Evolutionary conservation across 768 basidiomycete species (phyloP).

Genomic region (Cystobasidium onofrii): DNA sequence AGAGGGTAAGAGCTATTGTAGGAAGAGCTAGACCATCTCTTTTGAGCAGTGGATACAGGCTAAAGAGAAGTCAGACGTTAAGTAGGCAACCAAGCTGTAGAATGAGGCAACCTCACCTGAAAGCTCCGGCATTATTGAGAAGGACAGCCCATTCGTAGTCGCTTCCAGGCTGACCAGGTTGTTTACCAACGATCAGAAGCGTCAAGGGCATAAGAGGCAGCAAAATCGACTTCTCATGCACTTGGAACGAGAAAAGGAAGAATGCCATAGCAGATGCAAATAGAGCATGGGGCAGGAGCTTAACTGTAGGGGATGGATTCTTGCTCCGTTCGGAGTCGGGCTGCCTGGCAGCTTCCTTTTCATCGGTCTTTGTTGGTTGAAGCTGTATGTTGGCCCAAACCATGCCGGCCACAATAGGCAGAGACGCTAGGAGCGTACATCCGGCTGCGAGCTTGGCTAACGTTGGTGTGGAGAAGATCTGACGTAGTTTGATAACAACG

Average conservation of each 20-base stretch:
- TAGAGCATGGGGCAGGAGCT: constrained; percentile 69
- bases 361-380: background rate
- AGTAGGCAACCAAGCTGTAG: background rate
- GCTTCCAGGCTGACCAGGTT: constrained; percentile 48
- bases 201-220: constrained; percentile 77
- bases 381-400: constrained; percentile 40
- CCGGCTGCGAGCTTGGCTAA: constrained; percentile 55
- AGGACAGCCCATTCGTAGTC: constrained; percentile 64
- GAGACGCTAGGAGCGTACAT: constrained; percentile 63
- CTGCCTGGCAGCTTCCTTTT: constrained; percentile 28
- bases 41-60: constrained; percentile 86
- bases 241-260: constrained; percentile 93
- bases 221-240: constrained; percentile 87
- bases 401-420: constrained; percentile 46
- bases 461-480: constrained; percentile 49
- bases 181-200: constrained; percentile 55
- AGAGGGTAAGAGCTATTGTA: constrained; percentile 58
- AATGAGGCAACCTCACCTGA: constrained; percentile 57
- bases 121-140: constrained; percentile 73
- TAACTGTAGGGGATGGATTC: constrained; percentile 51
- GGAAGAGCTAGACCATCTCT: constrained; percentile 68
- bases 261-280: constrained; percentile 78
- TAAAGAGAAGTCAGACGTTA: constrained; percentile 43
- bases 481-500: constrained; percentile 75
- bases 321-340: background rate